Evolutionary conservation across 805 yeast species (phyloP).

Genomic region (Candida tammaniensis): DNA sequence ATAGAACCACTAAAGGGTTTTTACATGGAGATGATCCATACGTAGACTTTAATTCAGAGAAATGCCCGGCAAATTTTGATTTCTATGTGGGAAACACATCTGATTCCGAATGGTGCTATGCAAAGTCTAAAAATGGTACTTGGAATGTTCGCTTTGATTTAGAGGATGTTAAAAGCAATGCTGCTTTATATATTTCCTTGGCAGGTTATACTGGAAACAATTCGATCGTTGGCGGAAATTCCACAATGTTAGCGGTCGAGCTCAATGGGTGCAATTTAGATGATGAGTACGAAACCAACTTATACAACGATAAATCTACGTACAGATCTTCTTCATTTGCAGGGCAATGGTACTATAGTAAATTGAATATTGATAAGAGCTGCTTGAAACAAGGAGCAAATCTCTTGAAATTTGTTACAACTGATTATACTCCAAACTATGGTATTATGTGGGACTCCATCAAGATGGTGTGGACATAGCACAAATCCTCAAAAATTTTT

Average conservation of each 20-base stretch:
- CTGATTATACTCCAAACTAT: constrained; percentile 7
- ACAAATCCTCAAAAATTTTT: too few relatives aligned
- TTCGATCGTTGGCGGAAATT: constrained; percentile 8
- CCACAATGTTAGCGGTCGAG: constrained; percentile 4
- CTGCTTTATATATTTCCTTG: constrained; percentile 7
- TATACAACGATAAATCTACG: constrained; percentile 10
- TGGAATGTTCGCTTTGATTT: constrained; percentile 9
- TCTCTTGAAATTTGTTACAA: constrained; percentile 4
- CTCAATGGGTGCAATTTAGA: constrained; percentile 5
- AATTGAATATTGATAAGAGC: constrained; percentile 2
- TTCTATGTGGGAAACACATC: constrained; percentile 8
- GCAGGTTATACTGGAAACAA: constrained; percentile 11
- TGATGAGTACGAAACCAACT: constrained; percentile 7
- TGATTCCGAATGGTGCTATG: constrained; percentile 9
- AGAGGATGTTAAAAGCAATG: constrained; percentile 3
- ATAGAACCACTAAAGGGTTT: constrained; percentile 12
- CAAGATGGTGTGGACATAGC: constrained; percentile 7
- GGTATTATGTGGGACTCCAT: constrained; percentile 11
- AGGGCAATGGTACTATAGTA: constrained; percentile 11
- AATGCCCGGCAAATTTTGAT: constrained; percentile 10
- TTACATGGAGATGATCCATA: constrained; percentile 6
- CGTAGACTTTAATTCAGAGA: constrained; percentile 10
- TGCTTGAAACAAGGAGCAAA: constrained; percentile 7
- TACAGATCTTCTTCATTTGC: constrained; percentile 11
- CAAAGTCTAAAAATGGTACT: constrained; percentile 9